Base-by-base conservation (phyloP, 129 eudicot species). In the Flaveria sonorensis region DNA sequence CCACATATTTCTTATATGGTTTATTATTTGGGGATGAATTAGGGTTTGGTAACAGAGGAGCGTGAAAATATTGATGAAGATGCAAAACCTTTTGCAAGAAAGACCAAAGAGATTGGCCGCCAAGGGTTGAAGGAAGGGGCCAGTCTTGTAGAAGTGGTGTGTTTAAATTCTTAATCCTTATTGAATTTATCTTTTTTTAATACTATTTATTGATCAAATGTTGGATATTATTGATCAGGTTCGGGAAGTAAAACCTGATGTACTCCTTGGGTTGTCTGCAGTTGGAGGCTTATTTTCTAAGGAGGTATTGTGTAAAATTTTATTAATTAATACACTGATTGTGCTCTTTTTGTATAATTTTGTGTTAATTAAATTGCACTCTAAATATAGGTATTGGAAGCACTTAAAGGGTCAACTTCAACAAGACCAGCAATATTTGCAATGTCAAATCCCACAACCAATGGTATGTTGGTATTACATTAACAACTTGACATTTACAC, bases 401-500 rank as follows among this genome's bases (percentile, higher is more conserved):
- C 98, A 71, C 87, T 94, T 59, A 94, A 82, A 84, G 88, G 78
- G 55, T 91, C 98, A 77, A 94, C 97, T 52, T 91, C 98, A 32
- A 94, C 98, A 6, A 86, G 97, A 83, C 98, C 98, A 55, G 98
- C 97, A 78, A 94, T 94, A 72, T 91, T 94, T 77, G 88, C 98
- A 36, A 91, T 94, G 98, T 94, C 98, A 43, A 94, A 94, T 82
- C 98, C 98, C 60, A 94, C 98, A 72, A 86, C 83, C 62, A 91
- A 80, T 80, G 98, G 98, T 94, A 83, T 52, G 75, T 43, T 53
- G 18, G 67, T 85, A 61, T 67, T n/a, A 48, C 4, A 67, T 43
- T 57, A 77, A 39, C 66, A 50, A 20, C 42, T 51, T 55, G 26
- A 57, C 75, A 61, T 53, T 13, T 21, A 26, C 69, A 59, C 72